Evolutionary conservation across 2,329 filamentous ascomycete species (phyloP).

Genomic region (Alternaria dauci): DNA sequence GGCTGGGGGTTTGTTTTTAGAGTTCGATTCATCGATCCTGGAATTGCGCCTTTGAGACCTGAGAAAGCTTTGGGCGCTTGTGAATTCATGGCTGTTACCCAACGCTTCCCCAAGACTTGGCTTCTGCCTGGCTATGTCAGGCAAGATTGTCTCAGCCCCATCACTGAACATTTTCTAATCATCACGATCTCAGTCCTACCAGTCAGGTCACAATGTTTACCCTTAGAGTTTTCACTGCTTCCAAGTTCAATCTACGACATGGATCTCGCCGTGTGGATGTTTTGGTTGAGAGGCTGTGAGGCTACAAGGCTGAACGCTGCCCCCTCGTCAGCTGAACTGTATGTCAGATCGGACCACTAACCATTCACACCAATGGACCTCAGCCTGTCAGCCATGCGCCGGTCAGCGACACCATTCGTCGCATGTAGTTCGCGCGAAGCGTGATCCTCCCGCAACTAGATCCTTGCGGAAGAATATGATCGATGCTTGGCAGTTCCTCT

Average conservation of each 20-base stretch:
- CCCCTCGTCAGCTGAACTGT: constrained; percentile 13
- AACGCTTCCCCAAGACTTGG: background rate
- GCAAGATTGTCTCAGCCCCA: background rate
- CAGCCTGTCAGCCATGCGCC: background rate
- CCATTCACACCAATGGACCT: background rate
- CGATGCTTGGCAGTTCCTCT: background rate
- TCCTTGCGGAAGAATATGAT: background rate
- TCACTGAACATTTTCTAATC: background rate
- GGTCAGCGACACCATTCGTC: constrained; percentile 4
- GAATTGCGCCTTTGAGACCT: background rate
- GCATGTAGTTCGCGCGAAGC: constrained; percentile 11
- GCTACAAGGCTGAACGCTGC: background rate
- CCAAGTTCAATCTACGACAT: background rate
- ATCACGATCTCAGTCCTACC: background rate
- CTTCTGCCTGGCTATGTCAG: background rate
- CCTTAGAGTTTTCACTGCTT: background rate
- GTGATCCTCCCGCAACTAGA: background rate
- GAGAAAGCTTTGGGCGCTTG: background rate
- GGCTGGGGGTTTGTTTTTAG: background rate
- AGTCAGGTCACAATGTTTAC: background rate
- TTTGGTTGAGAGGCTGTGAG: constrained; percentile 4
- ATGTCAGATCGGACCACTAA: constrained; percentile 15
- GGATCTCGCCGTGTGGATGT: background rate
- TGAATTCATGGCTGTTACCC: background rate
- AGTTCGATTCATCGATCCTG: background rate